Evolutionary conservation across 768 basidiomycete genomes (phyloP).

Genomic region (Pleurotus tuber-regium): DNA sequence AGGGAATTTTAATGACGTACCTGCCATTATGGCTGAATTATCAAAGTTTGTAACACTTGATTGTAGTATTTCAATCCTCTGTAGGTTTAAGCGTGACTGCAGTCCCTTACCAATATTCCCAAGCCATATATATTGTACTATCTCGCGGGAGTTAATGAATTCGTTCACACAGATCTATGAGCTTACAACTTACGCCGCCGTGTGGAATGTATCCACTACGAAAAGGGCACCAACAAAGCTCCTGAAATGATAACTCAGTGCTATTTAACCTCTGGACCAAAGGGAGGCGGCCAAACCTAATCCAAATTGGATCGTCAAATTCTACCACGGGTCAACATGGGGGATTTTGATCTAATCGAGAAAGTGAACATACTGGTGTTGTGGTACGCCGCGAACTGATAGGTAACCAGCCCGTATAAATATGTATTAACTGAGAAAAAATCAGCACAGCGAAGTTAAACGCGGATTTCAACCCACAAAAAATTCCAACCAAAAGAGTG

Average conservation of each 20-base stretch:
- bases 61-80: too few species aligned
- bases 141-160: background rate
- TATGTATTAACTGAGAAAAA: conserved; percentile 15
- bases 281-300: too few species aligned
- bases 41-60: conserved; percentile 20
- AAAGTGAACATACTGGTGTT: conserved; percentile 12
- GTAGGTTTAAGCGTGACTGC: too few species aligned
- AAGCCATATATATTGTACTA: conserved; percentile 17
- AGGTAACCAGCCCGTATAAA: conserved; percentile 16
- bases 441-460: conserved; percentile 1
- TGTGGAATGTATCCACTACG: conserved; percentile 12
- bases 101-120: conserved; percentile 15
- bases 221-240: conserved; percentile 6
- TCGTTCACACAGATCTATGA: background rate
- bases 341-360: too few species aligned
- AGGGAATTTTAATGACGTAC: conserved; percentile 13
- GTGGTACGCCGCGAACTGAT: conserved; percentile 15
- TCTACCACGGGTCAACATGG: too few species aligned
- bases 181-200: conserved; percentile 2
- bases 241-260: too few species aligned
- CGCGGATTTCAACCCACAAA: conserved; percentile 13
- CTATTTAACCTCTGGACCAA: too few species aligned
- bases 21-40: conserved; percentile 14
- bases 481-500: conserved; percentile 21
- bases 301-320: conserved; percentile 10